These are phyloP conservation scores for Aspergillus pseudotamarii DNA, from an alignment of 2,329 filamentous ascomycete genomes.

Conservation along the genomic window DNA sequence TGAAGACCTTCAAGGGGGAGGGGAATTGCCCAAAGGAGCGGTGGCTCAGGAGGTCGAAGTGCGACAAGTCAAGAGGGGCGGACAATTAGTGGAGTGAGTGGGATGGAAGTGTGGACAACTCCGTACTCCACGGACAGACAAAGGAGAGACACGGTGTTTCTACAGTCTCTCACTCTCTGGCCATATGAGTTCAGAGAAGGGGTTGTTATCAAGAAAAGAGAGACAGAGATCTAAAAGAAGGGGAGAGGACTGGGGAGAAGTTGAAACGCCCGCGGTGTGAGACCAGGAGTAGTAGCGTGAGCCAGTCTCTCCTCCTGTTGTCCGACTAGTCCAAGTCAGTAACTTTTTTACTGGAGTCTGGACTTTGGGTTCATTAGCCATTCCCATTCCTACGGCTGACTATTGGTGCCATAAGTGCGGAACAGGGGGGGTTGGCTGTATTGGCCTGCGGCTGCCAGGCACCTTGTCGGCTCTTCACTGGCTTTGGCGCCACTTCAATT, in stretches of 20 bases:
- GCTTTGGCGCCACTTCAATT: neutral
- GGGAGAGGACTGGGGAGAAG: neutral
- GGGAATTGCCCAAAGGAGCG: constrained; percentile 29
- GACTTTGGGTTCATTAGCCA: constrained; percentile 4
- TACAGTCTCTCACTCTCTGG: neutral
- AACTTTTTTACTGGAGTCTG: constrained; percentile 6
- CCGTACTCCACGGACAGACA: constrained; percentile 2
- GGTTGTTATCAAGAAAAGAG: neutral
- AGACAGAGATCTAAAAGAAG: neutral
- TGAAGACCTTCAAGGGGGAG: constrained; percentile 18
- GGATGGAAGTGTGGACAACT: constrained; percentile 15
- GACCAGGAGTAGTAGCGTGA: constrained; percentile 1
- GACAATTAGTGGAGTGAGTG: constrained; percentile 16
- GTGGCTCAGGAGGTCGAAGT: constrained; percentile 29
- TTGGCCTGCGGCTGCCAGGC: constrained; percentile 11
- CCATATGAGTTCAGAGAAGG: neutral
- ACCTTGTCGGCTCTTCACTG: neutral
- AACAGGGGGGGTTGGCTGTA: constrained; percentile 4
- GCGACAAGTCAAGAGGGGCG: constrained; percentile 12
- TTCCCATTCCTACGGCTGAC: constrained; percentile 1
- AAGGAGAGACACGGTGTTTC: neutral
- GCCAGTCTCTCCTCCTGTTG: neutral
- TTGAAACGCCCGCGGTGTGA: neutral
- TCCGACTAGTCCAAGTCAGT: neutral
- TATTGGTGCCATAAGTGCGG: constrained; percentile 9